Percentiles rank a stretch among this genome's conserved stretches.
Evolutionary conservation across 768 basidiomycete species (phyloP).

Genomic region (Leucogyrophana mollusca): DNA sequence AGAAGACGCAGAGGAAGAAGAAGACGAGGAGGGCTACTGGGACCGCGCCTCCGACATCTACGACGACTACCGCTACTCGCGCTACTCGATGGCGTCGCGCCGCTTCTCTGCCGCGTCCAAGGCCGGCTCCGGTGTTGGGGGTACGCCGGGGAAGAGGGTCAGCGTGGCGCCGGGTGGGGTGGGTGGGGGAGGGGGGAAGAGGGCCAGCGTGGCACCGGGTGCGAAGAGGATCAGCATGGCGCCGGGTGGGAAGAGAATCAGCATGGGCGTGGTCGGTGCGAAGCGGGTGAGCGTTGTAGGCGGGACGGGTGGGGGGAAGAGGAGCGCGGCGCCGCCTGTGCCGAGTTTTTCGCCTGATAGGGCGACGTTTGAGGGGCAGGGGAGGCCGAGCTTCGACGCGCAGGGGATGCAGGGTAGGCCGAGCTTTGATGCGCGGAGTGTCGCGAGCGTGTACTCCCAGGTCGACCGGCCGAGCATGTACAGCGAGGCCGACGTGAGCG

Average conservation of each 20-base stretch:
- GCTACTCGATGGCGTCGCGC: slow-evolving; percentile 48
- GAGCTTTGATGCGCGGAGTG: slow-evolving; percentile 9
- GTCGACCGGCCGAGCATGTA: slow-evolving; percentile 11
- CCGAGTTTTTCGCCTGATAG: slow-evolving; percentile 19
- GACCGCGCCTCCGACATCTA: slow-evolving; percentile 75
- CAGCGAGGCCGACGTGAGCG: slow-evolving; percentile 1
- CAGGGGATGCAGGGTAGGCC: too few species aligned
- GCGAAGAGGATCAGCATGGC: too few species aligned
- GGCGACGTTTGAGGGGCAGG: not conserved
- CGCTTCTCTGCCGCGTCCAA: slow-evolving; percentile 28
- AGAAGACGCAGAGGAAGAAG: slow-evolving; percentile 19
- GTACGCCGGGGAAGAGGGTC: too few species aligned
- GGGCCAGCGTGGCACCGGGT: too few species aligned
- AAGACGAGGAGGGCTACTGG: slow-evolving; percentile 46
- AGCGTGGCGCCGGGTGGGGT: too few species aligned
- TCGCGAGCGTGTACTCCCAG: not conserved
- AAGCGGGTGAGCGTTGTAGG: too few species aligned
- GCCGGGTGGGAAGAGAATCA: too few species aligned
- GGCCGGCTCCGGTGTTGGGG: too few species aligned
- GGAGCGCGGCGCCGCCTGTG: slow-evolving; percentile 16
- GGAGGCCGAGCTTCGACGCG: not conserved
- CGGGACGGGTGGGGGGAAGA: too few species aligned
- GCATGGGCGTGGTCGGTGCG: too few species aligned
- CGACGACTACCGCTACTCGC: slow-evolving; percentile 76
- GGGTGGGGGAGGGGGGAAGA: too few species aligned